A percentile compares a stretch with the other conserved stretches of the same genome.
Conservation (phyloP, 1,284 basidiomycete genomes). For the Abortiporus biennis region DNA sequence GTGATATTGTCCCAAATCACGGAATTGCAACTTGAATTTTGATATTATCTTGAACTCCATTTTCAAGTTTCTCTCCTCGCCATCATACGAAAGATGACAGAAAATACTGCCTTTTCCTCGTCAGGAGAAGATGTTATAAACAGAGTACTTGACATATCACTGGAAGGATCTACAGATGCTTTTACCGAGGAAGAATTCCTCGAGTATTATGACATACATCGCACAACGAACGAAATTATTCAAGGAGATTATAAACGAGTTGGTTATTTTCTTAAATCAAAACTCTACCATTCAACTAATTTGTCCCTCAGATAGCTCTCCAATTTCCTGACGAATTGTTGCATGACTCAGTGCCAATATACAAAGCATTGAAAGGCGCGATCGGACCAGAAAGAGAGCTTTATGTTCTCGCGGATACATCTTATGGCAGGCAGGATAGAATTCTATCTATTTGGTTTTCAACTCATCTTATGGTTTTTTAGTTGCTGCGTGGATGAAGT, state of each 20-base stretch:
- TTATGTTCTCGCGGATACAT: constrained; percentile 94
- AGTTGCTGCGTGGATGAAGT: constrained; percentile 98
- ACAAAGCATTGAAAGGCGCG: constrained; percentile 55
- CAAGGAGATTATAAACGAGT: constrained; percentile 56
- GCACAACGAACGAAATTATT: constrained; percentile 47
- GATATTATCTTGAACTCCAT: too few species aligned
- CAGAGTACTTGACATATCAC: constrained; percentile 40
- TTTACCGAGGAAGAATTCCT: constrained; percentile 35
- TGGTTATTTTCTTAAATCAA: constrained; percentile 14
- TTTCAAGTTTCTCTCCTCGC: not conserved
- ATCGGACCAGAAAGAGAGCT: constrained; percentile 54
- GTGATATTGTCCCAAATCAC: not conserved
- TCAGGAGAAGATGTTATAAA: constrained; percentile 57
- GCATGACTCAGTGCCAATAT: constrained; percentile 85
- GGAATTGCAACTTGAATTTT: too few species aligned
- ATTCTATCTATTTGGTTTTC: not conserved
- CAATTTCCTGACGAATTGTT: constrained; percentile 97
- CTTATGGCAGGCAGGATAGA: constrained; percentile 80
- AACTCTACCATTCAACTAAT: not conserved
- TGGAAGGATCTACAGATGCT: constrained; percentile 29
- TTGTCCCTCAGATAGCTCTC: constrained; percentile 63
- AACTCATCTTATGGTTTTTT: constrained; percentile 9
- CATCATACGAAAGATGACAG: constrained; percentile 19
- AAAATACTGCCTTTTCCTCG: constrained; percentile 40
- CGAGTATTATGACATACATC: constrained; percentile 57